Evolutionary conservation across 768 basidiomycete species (phyloP).

Genomic region (Boletus barrowsii): DNA sequence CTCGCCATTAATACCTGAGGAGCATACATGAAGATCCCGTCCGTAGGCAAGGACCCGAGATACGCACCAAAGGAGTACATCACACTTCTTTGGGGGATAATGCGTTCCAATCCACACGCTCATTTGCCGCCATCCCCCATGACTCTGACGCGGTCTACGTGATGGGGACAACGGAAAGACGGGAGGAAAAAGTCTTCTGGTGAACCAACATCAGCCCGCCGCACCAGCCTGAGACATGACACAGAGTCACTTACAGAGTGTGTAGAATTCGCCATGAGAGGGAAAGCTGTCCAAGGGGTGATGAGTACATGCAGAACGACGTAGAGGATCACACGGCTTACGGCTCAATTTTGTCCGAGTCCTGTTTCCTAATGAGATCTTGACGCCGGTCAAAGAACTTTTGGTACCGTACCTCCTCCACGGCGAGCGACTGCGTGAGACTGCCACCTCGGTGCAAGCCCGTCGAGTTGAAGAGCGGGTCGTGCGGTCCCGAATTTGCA

Average conservation of each 20-base stretch:
- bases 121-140: constrained; percentile 55
- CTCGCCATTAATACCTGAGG: constrained; percentile 44
- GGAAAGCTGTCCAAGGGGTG: constrained; percentile 21
- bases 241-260: constrained; percentile 16
- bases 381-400: constrained; percentile 40
- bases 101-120: constrained; percentile 44
- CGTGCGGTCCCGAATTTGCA: constrained; percentile 16
- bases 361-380: constrained; percentile 47
- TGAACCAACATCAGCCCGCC: constrained; percentile 8
- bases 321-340: constrained; percentile 6
- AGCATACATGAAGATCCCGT: background rate
- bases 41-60: background rate
- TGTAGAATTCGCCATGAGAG: constrained; percentile 27
- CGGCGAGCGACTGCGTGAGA: constrained; percentile 12
- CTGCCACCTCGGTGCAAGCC: background rate
- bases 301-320: background rate
- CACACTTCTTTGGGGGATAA: constrained; percentile 43
- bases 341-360: constrained; percentile 43
- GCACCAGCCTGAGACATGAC: background rate
- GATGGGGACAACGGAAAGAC: constrained; percentile 48
- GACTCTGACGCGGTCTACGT: constrained; percentile 43
- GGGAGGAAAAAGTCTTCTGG: constrained; percentile 59
- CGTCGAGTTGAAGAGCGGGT: constrained; percentile 2
- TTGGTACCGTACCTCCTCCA: constrained; percentile 36
- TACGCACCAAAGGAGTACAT: constrained; percentile 48